Percentiles rank a stretch among this genome's conserved stretches.
Evolutionary conservation across 2,329 filamentous ascomycete genomes (phyloP).

Genomic region (Penicillium sp.): DNA sequence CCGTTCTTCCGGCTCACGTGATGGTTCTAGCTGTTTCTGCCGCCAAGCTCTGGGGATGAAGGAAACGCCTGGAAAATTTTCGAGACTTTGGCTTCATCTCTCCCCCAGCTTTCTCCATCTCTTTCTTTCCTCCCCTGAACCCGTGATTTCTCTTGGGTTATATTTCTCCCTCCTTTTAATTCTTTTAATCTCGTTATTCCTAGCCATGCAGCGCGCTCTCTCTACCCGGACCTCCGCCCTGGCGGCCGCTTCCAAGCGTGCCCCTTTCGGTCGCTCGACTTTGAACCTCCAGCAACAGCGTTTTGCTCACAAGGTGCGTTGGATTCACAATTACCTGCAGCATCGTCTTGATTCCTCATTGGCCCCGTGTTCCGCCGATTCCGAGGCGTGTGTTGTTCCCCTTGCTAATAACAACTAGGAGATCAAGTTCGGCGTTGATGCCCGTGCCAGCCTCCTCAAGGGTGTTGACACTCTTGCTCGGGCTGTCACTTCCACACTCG

Average conservation of each 20-base stretch:
- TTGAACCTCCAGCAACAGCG: constrained; percentile 81
- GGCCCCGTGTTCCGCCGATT: constrained; percentile 18
- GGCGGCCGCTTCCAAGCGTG: constrained; percentile 57
- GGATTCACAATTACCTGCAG: background rate
- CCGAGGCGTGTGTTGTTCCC: constrained; percentile 17
- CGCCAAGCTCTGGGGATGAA: constrained; percentile 44
- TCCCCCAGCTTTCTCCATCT: constrained; percentile 29
- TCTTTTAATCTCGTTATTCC: constrained; percentile 24
- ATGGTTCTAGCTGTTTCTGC: constrained; percentile 43
- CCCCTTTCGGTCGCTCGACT: constrained; percentile 60
- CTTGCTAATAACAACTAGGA: constrained; percentile 60
- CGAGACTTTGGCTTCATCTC: constrained; percentile 41
- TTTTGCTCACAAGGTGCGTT: constrained; percentile 90
- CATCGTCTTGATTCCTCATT: background rate
- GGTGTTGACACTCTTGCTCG: constrained; percentile 97
- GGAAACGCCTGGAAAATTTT: constrained; percentile 35
- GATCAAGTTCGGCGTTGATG: constrained; percentile 97
- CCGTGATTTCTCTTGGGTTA: constrained; percentile 35
- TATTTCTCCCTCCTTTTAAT: constrained; percentile 24
- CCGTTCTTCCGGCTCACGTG: constrained; percentile 32
- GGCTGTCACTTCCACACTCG: constrained; percentile 92
- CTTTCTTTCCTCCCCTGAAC: constrained; percentile 29
- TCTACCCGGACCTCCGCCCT: constrained; percentile 79
- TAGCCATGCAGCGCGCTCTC: constrained; percentile 87
- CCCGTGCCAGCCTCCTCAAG: constrained; percentile 78